Base-by-base conservation (phyloP, 2,329 filamentous ascomycete genomes). In the Plectosphaerella sp. region DNA sequence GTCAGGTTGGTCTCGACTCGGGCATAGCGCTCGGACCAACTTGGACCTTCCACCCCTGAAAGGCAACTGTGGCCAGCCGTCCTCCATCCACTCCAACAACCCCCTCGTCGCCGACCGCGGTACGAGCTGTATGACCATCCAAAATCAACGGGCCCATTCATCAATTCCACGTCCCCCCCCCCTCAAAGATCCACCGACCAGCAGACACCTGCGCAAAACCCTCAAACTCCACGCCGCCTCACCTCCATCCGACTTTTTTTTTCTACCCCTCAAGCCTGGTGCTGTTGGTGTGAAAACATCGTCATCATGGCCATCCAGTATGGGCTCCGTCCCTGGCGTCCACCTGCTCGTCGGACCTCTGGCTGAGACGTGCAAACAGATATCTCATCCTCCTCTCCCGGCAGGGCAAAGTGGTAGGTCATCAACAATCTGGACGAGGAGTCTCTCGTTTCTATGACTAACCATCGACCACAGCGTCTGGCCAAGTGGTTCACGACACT, bases 401-500 rank as follows among this genome's bases (percentile, higher is more conserved):
- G 66, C 94, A 99, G 80, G 94, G 94, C 78, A 99, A 99, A 88
- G 94, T 99, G 76, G 93, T 99, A 81, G 65, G 91, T 80, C 47
- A 14, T 24, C 51, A 41, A 24, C 49, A n/a, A 5, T 7, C 9
- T 50, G 22, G 6, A 14, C 28, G 22, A 5, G 22, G 5, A 22
- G 28, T 36, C 53, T 36, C 22, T 41, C 14, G 11, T 16, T 7
- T 2, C 24, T 11, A 16, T 24, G 28, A 18, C 47, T 57, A 41
- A 52, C 46, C 24, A 9, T 22, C 15, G 47, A 59, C 54, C 58
- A 52, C 74, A 99, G 94, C 92, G 94, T 68, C 87, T 99, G 52
- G 94, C 94, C 62, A 99, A 99, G 78, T 99, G 94, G 94, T 99
- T 99, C 76, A 96, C 92, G 51, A 99, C 94, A 15, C 82, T 99